A percentile compares a stretch with the other conserved stretches of the same genome.
phyloP scores from a whole-genome alignment of 805 yeast genomes.

The Isabelozyma rhagii region DNA sequence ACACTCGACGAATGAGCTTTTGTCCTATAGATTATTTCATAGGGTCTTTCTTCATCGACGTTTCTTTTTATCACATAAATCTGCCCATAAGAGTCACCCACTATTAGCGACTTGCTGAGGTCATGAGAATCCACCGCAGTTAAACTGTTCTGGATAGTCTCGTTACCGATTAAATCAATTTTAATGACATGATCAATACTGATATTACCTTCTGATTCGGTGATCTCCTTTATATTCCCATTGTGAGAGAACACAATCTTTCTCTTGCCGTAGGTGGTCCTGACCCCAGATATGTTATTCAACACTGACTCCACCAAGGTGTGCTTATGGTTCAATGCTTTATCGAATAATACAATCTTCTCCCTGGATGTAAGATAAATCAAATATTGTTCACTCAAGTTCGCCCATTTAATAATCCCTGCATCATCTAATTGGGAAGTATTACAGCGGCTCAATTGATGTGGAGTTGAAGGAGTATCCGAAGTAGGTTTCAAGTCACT shows the following conservation, averaged over 20 bases:
- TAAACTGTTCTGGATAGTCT: slow-evolving; percentile 37
- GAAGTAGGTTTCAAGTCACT: slow-evolving; percentile 9
- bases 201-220: slow-evolving; percentile 6
- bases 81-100: slow-evolving; percentile 52
- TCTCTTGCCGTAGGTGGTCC: slow-evolving; percentile 25
- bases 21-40: slow-evolving; percentile 17
- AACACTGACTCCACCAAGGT: slow-evolving; percentile 34
- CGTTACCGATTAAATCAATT: slow-evolving; percentile 22
- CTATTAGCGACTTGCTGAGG: slow-evolving; percentile 18
- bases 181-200: slow-evolving; percentile 6
- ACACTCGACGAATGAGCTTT: slow-evolving; percentile 53
- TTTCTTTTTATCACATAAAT: slow-evolving; percentile 24
- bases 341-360: slow-evolving; percentile 29
- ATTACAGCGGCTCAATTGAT: slow-evolving; percentile 8
- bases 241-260: slow-evolving; percentile 40
- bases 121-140: slow-evolving; percentile 36
- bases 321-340: slow-evolving; percentile 1
- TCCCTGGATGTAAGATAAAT: slow-evolving; percentile 34
- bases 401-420: slow-evolving; percentile 23
- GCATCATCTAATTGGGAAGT: slow-evolving; percentile 19
- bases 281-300: slow-evolving; percentile 37
- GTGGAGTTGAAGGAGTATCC: neutral
- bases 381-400: slow-evolving; percentile 18
- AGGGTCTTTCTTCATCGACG: slow-evolving; percentile 3
- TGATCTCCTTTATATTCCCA: slow-evolving; percentile 35